Conservation (phyloP, 1,284 basidiomycete species). For the Pterula multifida region DNA sequence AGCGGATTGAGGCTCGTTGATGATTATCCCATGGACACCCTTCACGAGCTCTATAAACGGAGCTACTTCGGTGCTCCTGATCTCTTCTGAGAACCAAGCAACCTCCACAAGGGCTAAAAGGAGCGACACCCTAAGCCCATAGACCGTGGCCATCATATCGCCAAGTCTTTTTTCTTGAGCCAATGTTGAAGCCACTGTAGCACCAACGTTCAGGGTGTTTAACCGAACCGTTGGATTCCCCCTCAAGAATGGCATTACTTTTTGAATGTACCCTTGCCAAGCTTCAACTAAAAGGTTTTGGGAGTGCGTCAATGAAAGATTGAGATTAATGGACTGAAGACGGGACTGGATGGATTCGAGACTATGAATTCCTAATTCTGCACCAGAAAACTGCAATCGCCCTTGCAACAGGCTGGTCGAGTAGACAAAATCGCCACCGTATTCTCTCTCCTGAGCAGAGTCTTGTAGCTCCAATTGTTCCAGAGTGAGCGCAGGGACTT, state of each 20-base stretch:
- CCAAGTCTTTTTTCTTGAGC: conserved; percentile 64
- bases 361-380: conserved; percentile 27
- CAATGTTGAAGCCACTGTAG: conserved; percentile 52
- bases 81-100: conserved; percentile 53
- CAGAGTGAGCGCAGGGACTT: conserved; percentile 44
- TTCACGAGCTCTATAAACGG: conserved; percentile 52
- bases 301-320: conserved; percentile 75
- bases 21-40: conserved; percentile 54
- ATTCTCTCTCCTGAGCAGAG: conserved; percentile 58
- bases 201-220: conserved; percentile 46
- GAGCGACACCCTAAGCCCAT: conserved; percentile 64
- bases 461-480: conserved; percentile 56
- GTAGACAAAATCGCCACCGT: conserved; percentile 75
- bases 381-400: conserved; percentile 35
- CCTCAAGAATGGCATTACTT: conserved; percentile 52
- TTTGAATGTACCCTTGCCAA: conserved; percentile 66
- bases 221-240: conserved; percentile 41
- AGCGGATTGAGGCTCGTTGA: conserved; percentile 67
- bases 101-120: conserved; percentile 70
- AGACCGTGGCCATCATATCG: conserved; percentile 78
- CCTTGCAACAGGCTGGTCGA: conserved; percentile 37
- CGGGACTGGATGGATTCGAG: conserved; percentile 37
- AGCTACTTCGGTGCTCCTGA: conserved; percentile 37
- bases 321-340: conserved; percentile 64
- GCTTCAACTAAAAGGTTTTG: conserved; percentile 67